Evolutionary conservation across 441 rosid genomes (phyloP).

Genomic region (Brassica balearica): DNA sequence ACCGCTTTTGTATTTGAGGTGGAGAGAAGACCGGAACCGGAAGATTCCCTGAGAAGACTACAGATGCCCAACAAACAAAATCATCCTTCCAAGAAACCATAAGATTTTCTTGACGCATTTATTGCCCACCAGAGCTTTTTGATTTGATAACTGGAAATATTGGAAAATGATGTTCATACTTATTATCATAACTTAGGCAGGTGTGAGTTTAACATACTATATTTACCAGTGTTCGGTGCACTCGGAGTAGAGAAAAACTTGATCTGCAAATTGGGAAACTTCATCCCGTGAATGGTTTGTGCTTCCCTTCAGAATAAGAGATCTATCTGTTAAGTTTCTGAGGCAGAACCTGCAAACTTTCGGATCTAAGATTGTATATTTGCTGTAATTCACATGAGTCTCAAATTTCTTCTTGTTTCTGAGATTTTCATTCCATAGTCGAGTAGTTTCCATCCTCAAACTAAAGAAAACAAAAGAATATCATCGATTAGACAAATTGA

Average conservation of each 20-base stretch:
- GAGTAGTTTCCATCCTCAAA: neutral
- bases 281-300: conserved; percentile 63
- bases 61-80: too few species aligned
- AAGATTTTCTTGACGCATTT: too few species aligned
- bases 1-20: neutral
- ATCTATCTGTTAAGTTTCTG: conserved; percentile 72
- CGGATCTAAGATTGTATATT: neutral
- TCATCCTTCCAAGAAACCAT: too few species aligned
- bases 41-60: too few species aligned
- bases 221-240: conserved; percentile 81
- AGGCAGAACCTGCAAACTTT: conserved; percentile 66
- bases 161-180: neutral
- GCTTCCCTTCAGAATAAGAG: conserved; percentile 72
- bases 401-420: neutral
- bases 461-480: too few species aligned
- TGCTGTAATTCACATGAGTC: neutral
- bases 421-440: neutral
- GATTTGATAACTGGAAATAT: conserved; percentile 64
- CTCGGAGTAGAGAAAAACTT: conserved; percentile 76
- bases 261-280: conserved; percentile 66
- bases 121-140: conserved; percentile 1
- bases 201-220: neutral
- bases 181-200: neutral
- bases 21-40: too few species aligned
- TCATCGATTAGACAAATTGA: neutral